Evolutionary conservation across 2,329 filamentous ascomycete genomes (phyloP).

Genomic region (Claviceps digitariae): DNA sequence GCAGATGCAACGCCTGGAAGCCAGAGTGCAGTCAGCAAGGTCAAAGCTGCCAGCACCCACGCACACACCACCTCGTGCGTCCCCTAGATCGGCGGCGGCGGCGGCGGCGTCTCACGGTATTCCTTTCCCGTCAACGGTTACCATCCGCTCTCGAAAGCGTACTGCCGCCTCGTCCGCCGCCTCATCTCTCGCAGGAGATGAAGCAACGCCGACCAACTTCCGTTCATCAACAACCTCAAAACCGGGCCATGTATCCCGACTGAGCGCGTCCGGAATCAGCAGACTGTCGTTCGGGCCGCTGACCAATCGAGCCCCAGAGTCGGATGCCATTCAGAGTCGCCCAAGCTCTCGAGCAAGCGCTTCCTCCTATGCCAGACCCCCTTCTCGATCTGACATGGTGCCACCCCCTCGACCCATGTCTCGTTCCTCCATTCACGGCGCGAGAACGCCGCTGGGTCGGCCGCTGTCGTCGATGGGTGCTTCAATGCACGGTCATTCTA

Average conservation of each 20-base stretch:
- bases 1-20: slow-evolving; percentile 94
- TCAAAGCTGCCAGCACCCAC: slow-evolving; percentile 81
- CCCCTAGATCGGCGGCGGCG: slow-evolving; percentile 42
- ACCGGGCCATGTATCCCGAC: slow-evolving; percentile 39
- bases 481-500: slow-evolving; percentile 43
- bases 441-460: slow-evolving; percentile 53
- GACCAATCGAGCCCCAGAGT: slow-evolving; percentile 39
- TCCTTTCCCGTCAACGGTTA: slow-evolving; percentile 37
- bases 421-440: slow-evolving; percentile 45
- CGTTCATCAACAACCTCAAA: slow-evolving; percentile 23
- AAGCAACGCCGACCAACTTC: slow-evolving; percentile 32
- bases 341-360: slow-evolving; percentile 62
- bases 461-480: slow-evolving; percentile 60
- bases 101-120: slow-evolving; percentile 1
- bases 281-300: slow-evolving; percentile 50
- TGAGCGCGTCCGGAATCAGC: slow-evolving; percentile 49
- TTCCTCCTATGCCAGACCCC: slow-evolving; percentile 39
- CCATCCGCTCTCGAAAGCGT: slow-evolving; percentile 57
- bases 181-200: slow-evolving; percentile 37
- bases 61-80: slow-evolving; percentile 63
- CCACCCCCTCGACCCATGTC: slow-evolving; percentile 47
- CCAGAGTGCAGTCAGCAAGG: slow-evolving; percentile 78
- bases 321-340: slow-evolving; percentile 39
- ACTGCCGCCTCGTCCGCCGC: slow-evolving; percentile 41
- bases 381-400: slow-evolving; percentile 40